Conservation (phyloP, 345 rosid species). For the Populus ilicifolia region DNA sequence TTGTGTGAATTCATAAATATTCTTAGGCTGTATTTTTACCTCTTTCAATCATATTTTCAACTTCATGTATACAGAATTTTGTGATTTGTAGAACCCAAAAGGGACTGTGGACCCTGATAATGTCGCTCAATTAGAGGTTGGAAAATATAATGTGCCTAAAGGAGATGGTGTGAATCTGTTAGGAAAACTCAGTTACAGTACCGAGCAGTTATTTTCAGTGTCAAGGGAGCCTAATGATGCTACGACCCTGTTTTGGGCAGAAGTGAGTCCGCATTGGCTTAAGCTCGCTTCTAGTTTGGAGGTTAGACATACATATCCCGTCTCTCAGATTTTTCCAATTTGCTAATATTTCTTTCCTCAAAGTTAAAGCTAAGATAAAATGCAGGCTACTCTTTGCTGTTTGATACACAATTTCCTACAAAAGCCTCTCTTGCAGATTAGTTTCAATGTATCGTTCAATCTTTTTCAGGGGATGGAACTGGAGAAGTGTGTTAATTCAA, state of each 20-base stretch:
- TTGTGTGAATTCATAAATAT: background rate
- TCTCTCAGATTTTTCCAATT: background rate
- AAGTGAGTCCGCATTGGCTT: slow-evolving; percentile 41
- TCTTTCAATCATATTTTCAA: background rate
- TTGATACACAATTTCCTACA: too few species aligned
- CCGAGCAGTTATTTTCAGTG: slow-evolving; percentile 36
- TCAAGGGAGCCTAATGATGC: slow-evolving; percentile 24
- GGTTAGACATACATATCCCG: slow-evolving; percentile 18
- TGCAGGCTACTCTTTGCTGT: too few species aligned
- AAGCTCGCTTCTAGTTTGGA: slow-evolving; percentile 40
- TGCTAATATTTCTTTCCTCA: background rate
- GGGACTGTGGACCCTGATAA: slow-evolving; percentile 15
- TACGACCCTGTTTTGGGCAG: slow-evolving; percentile 32
- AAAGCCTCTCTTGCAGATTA: background rate
- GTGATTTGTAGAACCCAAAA: slow-evolving; percentile 30
- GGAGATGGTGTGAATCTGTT: slow-evolving; percentile 30
- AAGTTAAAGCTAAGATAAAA: background rate
- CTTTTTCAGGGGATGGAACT: slow-evolving; percentile 35
- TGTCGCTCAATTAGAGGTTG: slow-evolving; percentile 30
- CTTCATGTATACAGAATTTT: background rate
- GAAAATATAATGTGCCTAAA: slow-evolving; percentile 35
- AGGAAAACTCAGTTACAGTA: slow-evolving; percentile 33
- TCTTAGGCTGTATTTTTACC: background rate
- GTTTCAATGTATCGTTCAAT: background rate
- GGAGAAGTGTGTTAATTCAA: slow-evolving; percentile 46